These are phyloP conservation scores for Ogataea hybrid DNA, from an alignment of 1,139 yeast species.

Conservation along the genomic window DNA sequence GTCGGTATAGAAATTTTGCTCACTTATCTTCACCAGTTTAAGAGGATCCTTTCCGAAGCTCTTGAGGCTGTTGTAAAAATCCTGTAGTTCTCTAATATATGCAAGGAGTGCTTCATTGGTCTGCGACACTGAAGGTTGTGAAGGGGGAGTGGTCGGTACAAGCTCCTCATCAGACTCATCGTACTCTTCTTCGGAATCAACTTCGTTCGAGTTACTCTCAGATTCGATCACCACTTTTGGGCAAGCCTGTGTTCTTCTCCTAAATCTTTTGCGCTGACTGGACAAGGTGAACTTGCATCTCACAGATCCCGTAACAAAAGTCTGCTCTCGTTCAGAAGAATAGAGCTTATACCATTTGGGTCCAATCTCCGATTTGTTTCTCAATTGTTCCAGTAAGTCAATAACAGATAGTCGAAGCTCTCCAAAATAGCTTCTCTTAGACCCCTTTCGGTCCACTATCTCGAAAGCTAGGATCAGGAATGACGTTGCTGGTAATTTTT, in stretches of 20 bases:
- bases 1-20: conserved; percentile 20
- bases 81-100: conserved; percentile 16
- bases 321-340: conserved; percentile 44
- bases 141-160: neutral
- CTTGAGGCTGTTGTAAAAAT: conserved; percentile 7
- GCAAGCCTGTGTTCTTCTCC: neutral
- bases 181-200: conserved; percentile 14
- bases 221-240: conserved; percentile 5
- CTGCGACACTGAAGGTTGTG: neutral
- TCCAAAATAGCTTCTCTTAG: conserved; percentile 53
- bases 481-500: conserved; percentile 10
- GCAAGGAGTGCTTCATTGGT: conserved; percentile 6
- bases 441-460: conserved; percentile 47
- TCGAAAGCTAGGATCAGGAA: conserved; percentile 37
- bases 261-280: conserved; percentile 20
- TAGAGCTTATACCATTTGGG: conserved; percentile 52
- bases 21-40: conserved; percentile 14
- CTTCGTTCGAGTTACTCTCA: conserved; percentile 1
- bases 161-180: conserved; percentile 17
- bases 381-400: conserved; percentile 38
- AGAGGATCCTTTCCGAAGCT: conserved; percentile 17
- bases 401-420: conserved; percentile 48
- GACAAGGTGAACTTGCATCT: conserved; percentile 48
- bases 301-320: conserved; percentile 58
- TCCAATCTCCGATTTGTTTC: conserved; percentile 24